Evolutionary conservation across 805 yeast species (phyloP).

Genomic region (Cyberlindnera sargentensis): DNA sequence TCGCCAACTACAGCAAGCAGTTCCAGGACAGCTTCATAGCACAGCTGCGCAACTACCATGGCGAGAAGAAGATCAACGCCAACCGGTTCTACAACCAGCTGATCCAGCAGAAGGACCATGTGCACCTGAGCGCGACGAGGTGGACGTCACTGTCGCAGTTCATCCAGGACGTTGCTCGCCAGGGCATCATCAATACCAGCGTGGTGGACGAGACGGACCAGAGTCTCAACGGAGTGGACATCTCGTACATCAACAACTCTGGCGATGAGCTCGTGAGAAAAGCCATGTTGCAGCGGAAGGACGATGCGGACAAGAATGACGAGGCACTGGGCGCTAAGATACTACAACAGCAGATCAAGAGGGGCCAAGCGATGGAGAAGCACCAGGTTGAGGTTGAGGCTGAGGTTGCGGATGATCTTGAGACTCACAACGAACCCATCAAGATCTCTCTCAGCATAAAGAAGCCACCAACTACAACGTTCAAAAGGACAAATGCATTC

Average conservation of each 20-base stretch:
- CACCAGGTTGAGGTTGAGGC: slow-evolving; percentile 36
- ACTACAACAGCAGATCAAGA: slow-evolving; percentile 47
- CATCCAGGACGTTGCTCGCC: slow-evolving; percentile 49
- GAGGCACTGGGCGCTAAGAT: slow-evolving; percentile 36
- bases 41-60: slow-evolving; percentile 62
- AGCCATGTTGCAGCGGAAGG: slow-evolving; percentile 31
- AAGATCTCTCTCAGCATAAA: slow-evolving; percentile 10
- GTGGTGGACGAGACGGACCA: slow-evolving; percentile 25
- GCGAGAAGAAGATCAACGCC: slow-evolving; percentile 71
- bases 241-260: slow-evolving; percentile 50
- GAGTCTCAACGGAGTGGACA: slow-evolving; percentile 32
- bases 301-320: slow-evolving; percentile 34
- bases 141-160: slow-evolving; percentile 71
- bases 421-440: slow-evolving; percentile 7
- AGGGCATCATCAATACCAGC: slow-evolving; percentile 49
- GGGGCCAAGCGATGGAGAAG: slow-evolving; percentile 24
- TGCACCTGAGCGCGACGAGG: slow-evolving; percentile 85
- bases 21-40: slow-evolving; percentile 61
- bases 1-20: slow-evolving; percentile 51
- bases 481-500: slow-evolving; percentile 15
- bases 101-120: slow-evolving; percentile 73
- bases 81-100: slow-evolving; percentile 88
- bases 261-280: slow-evolving; percentile 39
- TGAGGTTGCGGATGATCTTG: slow-evolving; percentile 24
- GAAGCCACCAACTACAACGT: slow-evolving; percentile 6